These are phyloP conservation scores for Pistacia vera DNA, from an alignment of 345 rosid genomes.

Conservation along the genomic window DNA sequence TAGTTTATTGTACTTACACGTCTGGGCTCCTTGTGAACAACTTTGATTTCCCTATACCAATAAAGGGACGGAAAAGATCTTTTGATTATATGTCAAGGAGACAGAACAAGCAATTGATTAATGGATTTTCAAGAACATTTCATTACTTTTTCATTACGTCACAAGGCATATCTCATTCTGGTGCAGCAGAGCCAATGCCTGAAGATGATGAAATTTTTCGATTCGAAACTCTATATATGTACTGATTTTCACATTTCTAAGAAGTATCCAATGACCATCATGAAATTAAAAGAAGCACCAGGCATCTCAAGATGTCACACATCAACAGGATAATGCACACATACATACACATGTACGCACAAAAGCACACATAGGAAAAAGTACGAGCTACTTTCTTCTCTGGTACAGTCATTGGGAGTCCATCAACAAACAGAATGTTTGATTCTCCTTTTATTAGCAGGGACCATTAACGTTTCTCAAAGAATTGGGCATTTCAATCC, in stretches of 20 bases:
- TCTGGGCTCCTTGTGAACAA: slow-evolving; percentile 60
- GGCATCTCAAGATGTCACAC: slow-evolving; percentile 5
- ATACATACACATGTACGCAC: neutral
- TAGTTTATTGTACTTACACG: slow-evolving; percentile 35
- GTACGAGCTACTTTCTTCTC: slow-evolving; percentile 74
- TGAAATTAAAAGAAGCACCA: neutral
- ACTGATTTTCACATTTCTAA: neutral
- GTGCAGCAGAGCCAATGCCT: neutral
- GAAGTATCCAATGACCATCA: neutral
- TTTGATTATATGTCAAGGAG: slow-evolving; percentile 28
- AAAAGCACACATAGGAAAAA: slow-evolving; percentile 19
- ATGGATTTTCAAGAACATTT: too few relatives aligned
- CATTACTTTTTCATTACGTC: too few relatives aligned
- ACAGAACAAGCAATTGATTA: neutral
- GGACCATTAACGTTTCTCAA: slow-evolving; percentile 29
- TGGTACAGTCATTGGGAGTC: slow-evolving; percentile 64
- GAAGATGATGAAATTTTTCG: neutral
- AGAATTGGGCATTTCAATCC: slow-evolving; percentile 33
- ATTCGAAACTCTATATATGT: slow-evolving; percentile 1
- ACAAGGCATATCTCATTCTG: neutral
- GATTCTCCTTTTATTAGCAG: slow-evolving; percentile 32
- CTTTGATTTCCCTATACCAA: slow-evolving; percentile 65
- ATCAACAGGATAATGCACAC: neutral
- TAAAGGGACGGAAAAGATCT: slow-evolving; percentile 70
- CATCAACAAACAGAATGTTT: slow-evolving; percentile 53